Base-by-base conservation (phyloP, 164 flowering plant genomes). In the Vitis rupestris region DNA sequence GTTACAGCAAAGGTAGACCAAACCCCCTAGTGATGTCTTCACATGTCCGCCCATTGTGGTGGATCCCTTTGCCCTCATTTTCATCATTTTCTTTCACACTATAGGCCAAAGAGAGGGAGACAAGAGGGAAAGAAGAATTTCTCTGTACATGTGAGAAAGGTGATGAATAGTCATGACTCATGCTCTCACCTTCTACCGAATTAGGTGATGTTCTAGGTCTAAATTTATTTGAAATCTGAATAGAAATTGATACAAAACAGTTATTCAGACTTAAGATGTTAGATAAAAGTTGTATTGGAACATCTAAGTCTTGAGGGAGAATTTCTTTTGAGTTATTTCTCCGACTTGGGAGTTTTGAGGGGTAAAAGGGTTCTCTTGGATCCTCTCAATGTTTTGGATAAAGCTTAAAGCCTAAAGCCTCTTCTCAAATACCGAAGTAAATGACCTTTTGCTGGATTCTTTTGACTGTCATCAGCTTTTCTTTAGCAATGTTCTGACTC, bases 11-110 rank as follows among this genome's bases (percentile, higher is more conserved):
- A 61, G 71, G 53, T 19, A 54, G 67, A 70, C 78, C 72, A 29
- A 68, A 4, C 19, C n/a, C 50, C 64, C 64, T 65, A 17, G 58
- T 72, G 78, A 74, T 81, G 62, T 71, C 69, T 67, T 72, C 82
- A 74, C 80, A 79, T 79, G 84, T 65, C 72, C 73, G 57, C 66
- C 68, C 37, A 14, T 30, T 30, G 75, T 73, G 81, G 80, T 81
- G 82, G 84, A 78, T 76, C 80, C 79, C 75, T 59, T 60, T 48
- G 48, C 74, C 7, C 44, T 37, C 44, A 37, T 37, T 37, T 3
- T 68, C 75, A 63, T 71, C 55, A 74, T 61, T 67, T 64, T 66
- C 65, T 17, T 14, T 19, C 54, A 51, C 69, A 15, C 49, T 54
- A 49, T 51, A 48, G 14, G 57, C 61, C 30, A 47, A 15, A 30